Evolutionary conservation across 306 rosid genomes (phyloP).

Genomic region (Vigna radiata): DNA sequence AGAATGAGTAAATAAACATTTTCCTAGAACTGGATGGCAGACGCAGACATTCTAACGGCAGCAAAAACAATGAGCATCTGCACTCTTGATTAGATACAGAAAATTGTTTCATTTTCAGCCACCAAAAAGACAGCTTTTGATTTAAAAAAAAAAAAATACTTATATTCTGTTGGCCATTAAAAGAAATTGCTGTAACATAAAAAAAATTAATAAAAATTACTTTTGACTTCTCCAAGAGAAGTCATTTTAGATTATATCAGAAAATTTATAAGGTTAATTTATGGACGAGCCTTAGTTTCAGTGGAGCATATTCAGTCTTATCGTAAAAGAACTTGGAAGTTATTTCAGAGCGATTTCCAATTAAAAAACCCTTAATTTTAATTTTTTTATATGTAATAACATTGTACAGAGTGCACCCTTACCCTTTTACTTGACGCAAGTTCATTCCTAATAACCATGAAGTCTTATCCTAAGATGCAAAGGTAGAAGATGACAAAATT

Average conservation of each 20-base stretch:
- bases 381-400: constrained; percentile 32
- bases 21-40: constrained; percentile 50
- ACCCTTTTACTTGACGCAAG: constrained; percentile 25
- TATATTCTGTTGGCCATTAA: constrained; percentile 12
- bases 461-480: constrained; percentile 8
- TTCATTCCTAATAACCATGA: constrained; percentile 13
- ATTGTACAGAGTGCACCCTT: constrained; percentile 3
- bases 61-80: constrained; percentile 63
- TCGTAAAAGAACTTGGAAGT: background rate
- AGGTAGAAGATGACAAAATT: constrained; percentile 37
- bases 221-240: constrained; percentile 23
- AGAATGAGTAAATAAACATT: constrained; percentile 31
- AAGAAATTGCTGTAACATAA: constrained; percentile 8
- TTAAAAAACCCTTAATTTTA: constrained; percentile 21
- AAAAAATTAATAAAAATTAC: background rate
- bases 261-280: background rate
- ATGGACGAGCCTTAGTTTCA: constrained; percentile 17
- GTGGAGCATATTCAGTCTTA: background rate
- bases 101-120: constrained; percentile 40
- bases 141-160: background rate
- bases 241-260: constrained; percentile 17
- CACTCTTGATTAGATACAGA: constrained; percentile 47
- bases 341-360: constrained; percentile 26
- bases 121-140: constrained; percentile 31
- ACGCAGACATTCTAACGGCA: constrained; percentile 39